Conservation (phyloP, 345 rosid genomes). For the rapeseed (Brassica napus) region DNA sequence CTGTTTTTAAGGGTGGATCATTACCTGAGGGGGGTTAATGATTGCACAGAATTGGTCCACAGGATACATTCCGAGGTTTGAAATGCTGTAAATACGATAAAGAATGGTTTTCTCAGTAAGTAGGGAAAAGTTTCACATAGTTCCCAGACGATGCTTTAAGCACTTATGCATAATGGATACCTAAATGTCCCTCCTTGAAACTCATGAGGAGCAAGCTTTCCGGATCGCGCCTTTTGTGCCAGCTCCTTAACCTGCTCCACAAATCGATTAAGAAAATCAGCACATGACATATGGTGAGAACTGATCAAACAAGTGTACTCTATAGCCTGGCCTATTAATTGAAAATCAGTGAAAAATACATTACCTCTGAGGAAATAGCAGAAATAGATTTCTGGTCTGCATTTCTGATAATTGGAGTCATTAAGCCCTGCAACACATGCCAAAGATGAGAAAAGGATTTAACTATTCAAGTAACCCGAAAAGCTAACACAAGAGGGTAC, state of each 20-base stretch:
- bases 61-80: constrained; percentile 98
- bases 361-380: constrained; percentile 83
- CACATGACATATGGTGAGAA: neutral
- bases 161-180: constrained; percentile 37
- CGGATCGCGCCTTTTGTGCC: constrained; percentile 89
- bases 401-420: constrained; percentile 90
- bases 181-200: constrained; percentile 99
- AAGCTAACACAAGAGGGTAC: constrained; percentile 43
- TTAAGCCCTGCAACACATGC: constrained; percentile 69
- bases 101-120: constrained; percentile 13
- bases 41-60: constrained; percentile 92
- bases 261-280: neutral
- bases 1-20: neutral
- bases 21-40: constrained; percentile 96
- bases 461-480: constrained; percentile 15
- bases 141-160: constrained; percentile 4
- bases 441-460: constrained; percentile 31
- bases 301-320: constrained; percentile 19
- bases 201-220: constrained; percentile 87
- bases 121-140: neutral
- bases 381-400: constrained; percentile 95
- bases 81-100: constrained; percentile 68
- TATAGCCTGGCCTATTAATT: constrained; percentile 6
- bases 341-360: neutral
- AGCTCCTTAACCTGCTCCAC: constrained; percentile 77